These are phyloP conservation scores for Xylaria arbuscula DNA, from an alignment of 2,329 filamentous ascomycete genomes.

Conservation along the genomic window DNA sequence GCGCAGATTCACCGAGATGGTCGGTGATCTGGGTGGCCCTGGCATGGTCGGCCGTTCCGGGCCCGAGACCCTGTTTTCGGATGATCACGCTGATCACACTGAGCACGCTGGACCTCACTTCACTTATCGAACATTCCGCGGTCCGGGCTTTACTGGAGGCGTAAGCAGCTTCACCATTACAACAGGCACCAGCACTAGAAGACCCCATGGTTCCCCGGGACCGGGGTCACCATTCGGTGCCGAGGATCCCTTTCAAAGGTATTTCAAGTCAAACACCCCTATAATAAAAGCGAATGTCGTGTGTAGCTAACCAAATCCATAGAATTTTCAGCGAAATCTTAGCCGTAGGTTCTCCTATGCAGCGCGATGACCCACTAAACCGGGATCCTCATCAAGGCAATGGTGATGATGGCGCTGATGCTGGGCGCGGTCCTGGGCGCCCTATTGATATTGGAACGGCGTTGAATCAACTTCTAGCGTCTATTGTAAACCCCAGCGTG, in stretches of 20 bases:
- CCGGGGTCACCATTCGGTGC: conserved; percentile 37
- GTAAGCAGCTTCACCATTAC: conserved; percentile 63
- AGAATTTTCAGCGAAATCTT: conserved; percentile 63
- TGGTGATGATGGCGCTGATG: conserved; percentile 35
- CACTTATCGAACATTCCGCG: conserved; percentile 52
- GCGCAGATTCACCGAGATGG: conserved; percentile 54
- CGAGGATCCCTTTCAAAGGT: conserved; percentile 62
- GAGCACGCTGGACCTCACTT: conserved; percentile 39
- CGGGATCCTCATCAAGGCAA: conserved; percentile 38
- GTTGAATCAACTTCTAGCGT: conserved; percentile 64
- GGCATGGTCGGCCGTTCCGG: conserved; percentile 42
- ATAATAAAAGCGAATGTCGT: not conserved
- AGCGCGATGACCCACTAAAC: conserved; percentile 40
- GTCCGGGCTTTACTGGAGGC: conserved; percentile 52
- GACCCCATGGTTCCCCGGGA: conserved; percentile 35
- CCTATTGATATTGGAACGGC: conserved; percentile 52
- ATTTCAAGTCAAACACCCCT: conserved; percentile 36
- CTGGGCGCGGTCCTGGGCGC: conserved; percentile 27
- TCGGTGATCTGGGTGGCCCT: conserved; percentile 44
- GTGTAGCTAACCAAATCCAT: conserved; percentile 49
- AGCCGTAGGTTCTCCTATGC: conserved; percentile 50
- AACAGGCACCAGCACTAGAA: conserved; percentile 51
- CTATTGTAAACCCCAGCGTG: conserved; percentile 63
- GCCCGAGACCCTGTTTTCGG: conserved; percentile 43
- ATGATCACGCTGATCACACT: conserved; percentile 26